Evolutionary conservation across 495 filamentous ascomycete genomes (phyloP).

Genomic region (Polyplosphaeria fusca): DNA sequence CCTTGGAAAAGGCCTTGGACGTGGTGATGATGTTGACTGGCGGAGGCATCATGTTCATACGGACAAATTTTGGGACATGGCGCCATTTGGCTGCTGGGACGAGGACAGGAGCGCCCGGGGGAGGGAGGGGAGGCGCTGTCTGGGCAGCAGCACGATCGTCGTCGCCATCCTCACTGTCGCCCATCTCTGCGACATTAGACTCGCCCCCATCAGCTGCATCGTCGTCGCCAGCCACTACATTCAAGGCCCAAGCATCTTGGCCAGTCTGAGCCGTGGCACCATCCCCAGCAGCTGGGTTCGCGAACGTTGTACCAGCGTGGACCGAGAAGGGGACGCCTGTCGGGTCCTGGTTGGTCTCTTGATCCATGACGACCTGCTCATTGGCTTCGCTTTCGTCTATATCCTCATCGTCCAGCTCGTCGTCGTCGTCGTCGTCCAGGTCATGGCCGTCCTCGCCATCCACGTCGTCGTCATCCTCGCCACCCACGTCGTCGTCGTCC

Average conservation of each 20-base stretch:
- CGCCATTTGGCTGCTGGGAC: constrained; percentile 20
- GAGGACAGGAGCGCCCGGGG: constrained; percentile 4
- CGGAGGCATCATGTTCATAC: constrained; percentile 20
- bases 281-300: too few relatives aligned
- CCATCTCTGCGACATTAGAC: neutral
- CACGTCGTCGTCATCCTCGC: constrained; percentile 4
- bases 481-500: constrained; percentile 2
- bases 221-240: too few relatives aligned
- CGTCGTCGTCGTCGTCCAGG: constrained; percentile 1
- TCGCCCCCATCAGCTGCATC: constrained; percentile 8
- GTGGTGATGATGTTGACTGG: constrained; percentile 16
- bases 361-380: neutral
- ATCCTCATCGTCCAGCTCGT: constrained; percentile 4
- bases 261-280: too few relatives aligned
- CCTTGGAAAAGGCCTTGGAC: constrained; percentile 13
- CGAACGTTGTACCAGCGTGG: too few relatives aligned
- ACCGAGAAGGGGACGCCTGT: too few relatives aligned
- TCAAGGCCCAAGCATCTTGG: too few relatives aligned
- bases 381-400: constrained; percentile 15
- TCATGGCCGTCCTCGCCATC: constrained; percentile 11
- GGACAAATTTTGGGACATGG: constrained; percentile 29
- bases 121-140: neutral
- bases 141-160: neutral
- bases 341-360: too few relatives aligned
- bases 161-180: neutral